Percentiles rank a stretch among this genome's conserved stretches.
These are phyloP conservation scores for Melastoma candidum DNA, from an alignment of 441 rosid species.

Conservation along the genomic window DNA sequence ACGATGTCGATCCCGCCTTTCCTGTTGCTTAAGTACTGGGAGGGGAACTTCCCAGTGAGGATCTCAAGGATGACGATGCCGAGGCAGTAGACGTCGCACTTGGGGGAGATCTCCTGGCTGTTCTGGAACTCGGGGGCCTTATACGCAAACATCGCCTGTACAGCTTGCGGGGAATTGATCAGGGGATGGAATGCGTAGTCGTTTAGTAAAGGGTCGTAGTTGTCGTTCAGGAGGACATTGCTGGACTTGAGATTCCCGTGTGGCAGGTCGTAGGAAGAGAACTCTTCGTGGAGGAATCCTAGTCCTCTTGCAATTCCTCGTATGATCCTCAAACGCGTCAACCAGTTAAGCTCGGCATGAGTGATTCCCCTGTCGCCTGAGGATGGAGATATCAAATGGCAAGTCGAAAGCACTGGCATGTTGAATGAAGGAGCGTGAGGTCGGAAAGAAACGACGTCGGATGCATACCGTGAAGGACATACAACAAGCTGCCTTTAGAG, in stretches of 20 bases:
- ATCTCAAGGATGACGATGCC: constrained; percentile 69
- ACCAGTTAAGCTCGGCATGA: constrained; percentile 65
- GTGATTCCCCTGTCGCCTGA: constrained; percentile 63
- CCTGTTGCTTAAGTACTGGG: constrained; percentile 56
- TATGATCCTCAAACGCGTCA: constrained; percentile 50
- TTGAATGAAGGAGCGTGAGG: too few relatives aligned
- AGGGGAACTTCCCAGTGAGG: constrained; percentile 73
- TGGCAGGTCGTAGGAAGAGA: constrained; percentile 48
- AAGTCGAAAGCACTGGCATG: background rate
- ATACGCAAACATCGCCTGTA: constrained; percentile 54
- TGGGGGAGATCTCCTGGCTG: constrained; percentile 36
- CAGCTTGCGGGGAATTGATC: constrained; percentile 28
- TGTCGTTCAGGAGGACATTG: constrained; percentile 45
- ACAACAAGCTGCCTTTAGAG: constrained; percentile 69
- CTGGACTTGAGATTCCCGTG: constrained; percentile 95
- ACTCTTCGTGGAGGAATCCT: constrained; percentile 50
- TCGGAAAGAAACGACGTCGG: too few relatives aligned
- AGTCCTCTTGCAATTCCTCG: constrained; percentile 60
- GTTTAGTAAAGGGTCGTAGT: constrained; percentile 42
- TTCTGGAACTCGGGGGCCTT: constrained; percentile 51
- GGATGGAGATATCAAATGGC: background rate
- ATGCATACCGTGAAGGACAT: constrained; percentile 59
- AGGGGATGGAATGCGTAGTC: constrained; percentile 71
- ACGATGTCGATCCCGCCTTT: constrained; percentile 67
- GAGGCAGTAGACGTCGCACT: constrained; percentile 67